Evolutionary conservation across 2,329 filamentous ascomycete species (phyloP).

Genomic region (Ophiosphaerella narmari): DNA sequence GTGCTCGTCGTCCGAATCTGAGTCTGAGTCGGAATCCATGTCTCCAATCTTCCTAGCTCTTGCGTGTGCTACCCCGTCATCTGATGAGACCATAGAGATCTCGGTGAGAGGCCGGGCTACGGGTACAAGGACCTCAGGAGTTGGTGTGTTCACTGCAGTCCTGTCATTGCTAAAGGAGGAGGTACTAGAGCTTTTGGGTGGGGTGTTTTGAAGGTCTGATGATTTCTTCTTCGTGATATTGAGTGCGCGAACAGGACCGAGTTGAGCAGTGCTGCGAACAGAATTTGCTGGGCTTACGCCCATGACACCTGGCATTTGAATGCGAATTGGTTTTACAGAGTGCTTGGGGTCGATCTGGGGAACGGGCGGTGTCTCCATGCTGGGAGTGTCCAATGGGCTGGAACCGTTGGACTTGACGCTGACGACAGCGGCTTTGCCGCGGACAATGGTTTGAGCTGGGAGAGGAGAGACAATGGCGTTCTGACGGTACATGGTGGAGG

Average conservation of each 20-base stretch:
- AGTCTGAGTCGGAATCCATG: conserved; percentile 39
- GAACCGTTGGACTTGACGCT: conserved; percentile 77
- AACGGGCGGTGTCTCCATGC: conserved; percentile 68
- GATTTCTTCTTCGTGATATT: conserved; percentile 50
- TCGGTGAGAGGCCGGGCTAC: conserved; percentile 36
- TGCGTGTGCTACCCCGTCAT: conserved; percentile 38
- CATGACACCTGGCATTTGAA: conserved; percentile 51
- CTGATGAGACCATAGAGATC: conserved; percentile 37
- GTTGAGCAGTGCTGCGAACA: conserved; percentile 44
- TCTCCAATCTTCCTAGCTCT: conserved; percentile 34
- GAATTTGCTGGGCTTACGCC: conserved; percentile 44
- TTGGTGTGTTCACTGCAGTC: conserved; percentile 30
- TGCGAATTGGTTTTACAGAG: conserved; percentile 37
- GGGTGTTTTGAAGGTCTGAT: conserved; percentile 23
- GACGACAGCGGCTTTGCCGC: conserved; percentile 88
- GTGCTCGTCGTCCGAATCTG: conserved; percentile 39
- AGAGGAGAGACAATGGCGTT: conserved; percentile 79
- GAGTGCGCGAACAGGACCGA: conserved; percentile 52
- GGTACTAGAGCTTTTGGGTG: conserved; percentile 32
- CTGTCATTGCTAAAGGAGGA: conserved; percentile 22
- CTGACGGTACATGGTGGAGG: conserved; percentile 92
- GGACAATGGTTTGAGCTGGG: conserved; percentile 83
- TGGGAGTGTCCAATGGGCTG: conserved; percentile 54
- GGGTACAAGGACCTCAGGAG: conserved; percentile 30
- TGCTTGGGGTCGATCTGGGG: conserved; percentile 69